Conservation (phyloP, 495 filamentous ascomycete species). For the Massariosphaeria phaeospora region DNA sequence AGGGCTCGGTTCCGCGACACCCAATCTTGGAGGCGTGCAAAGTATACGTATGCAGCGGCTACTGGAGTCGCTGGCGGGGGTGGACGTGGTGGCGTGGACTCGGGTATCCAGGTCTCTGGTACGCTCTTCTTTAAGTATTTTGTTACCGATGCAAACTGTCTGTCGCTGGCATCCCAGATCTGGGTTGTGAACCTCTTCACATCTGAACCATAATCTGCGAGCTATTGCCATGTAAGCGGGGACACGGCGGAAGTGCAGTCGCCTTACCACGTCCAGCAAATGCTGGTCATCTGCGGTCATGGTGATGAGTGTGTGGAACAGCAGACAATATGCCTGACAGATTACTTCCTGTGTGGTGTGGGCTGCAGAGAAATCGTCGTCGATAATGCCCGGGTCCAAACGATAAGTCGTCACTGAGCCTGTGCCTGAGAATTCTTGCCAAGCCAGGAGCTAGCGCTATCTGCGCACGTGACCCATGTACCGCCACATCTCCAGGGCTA, state of each 20-base stretch:
- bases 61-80: constrained; percentile 38
- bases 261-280: constrained; percentile 57
- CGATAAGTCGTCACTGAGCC: too few species aligned
- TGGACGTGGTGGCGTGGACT: constrained; percentile 43
- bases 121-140: constrained; percentile 19
- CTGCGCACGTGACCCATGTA: too few species aligned
- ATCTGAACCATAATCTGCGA: constrained; percentile 66
- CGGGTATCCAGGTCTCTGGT: constrained; percentile 29
- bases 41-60: constrained; percentile 43
- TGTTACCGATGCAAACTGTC: constrained; percentile 25
- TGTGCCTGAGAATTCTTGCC: too few species aligned
- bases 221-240: constrained; percentile 43
- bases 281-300: constrained; percentile 62
- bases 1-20: constrained; percentile 62
- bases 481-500: too few species aligned
- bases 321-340: too few species aligned
- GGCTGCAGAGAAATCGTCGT: too few species aligned
- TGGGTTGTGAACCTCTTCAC: constrained; percentile 41
- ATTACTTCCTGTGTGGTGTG: too few species aligned
- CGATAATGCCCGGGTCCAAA: too few species aligned
- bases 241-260: not conserved
- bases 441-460: too few species aligned
- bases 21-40: constrained; percentile 59
- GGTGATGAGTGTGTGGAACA: too few species aligned
- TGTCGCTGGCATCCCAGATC: constrained; percentile 23